Evolutionary conservation across 1,284 basidiomycete species (phyloP).

Genomic region (Amylostereum areolatum): DNA sequence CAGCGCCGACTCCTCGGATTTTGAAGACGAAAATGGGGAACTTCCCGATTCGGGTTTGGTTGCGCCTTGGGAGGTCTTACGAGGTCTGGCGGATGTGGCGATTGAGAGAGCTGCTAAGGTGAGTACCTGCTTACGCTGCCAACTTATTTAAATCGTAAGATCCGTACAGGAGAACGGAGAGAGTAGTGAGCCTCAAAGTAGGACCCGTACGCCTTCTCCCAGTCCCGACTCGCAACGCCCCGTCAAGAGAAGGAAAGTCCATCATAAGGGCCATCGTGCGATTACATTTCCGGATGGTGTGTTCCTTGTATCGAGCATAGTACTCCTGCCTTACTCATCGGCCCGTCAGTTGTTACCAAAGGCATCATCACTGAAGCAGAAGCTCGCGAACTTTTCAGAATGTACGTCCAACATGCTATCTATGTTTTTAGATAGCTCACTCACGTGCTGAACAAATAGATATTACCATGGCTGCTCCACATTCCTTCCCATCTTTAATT

Average conservation of each 20-base stretch:
- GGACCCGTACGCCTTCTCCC: conserved; percentile 63
- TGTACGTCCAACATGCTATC: conserved; percentile 42
- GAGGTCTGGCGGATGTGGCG: conserved; percentile 75
- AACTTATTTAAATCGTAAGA: conserved; percentile 1
- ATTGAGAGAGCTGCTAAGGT: conserved; percentile 73
- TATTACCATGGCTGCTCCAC: conserved; percentile 87
- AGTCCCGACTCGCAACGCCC: conserved; percentile 56
- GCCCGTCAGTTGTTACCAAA: conserved; percentile 64
- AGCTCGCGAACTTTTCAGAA: conserved; percentile 77
- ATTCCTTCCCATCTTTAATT: conserved; percentile 84
- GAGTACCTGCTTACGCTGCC: conserved; percentile 15
- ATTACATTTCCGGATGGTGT: conserved; percentile 66
- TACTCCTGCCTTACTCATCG: conserved; percentile 10
- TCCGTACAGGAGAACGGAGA: conserved; percentile 59
- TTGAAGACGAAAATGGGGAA: conserved; percentile 69
- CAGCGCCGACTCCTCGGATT: conserved; percentile 72
- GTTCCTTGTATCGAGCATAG: conserved; percentile 11
- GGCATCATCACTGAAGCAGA: conserved; percentile 74
- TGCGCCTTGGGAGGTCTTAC: conserved; percentile 78
- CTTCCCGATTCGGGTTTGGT: conserved; percentile 75
- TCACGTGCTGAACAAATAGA: conserved; percentile 29
- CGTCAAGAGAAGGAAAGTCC: conserved; percentile 64
- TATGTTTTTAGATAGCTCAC: conserved; percentile 12
- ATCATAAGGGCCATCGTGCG: conserved; percentile 45
- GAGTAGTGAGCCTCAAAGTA: conserved; percentile 67